Evolutionary conservation across 139 green algal genomes (phyloP), one percentile per base, ranked within the genome.

Genomic region (Chlamydomonas sphaeroides): DNA sequence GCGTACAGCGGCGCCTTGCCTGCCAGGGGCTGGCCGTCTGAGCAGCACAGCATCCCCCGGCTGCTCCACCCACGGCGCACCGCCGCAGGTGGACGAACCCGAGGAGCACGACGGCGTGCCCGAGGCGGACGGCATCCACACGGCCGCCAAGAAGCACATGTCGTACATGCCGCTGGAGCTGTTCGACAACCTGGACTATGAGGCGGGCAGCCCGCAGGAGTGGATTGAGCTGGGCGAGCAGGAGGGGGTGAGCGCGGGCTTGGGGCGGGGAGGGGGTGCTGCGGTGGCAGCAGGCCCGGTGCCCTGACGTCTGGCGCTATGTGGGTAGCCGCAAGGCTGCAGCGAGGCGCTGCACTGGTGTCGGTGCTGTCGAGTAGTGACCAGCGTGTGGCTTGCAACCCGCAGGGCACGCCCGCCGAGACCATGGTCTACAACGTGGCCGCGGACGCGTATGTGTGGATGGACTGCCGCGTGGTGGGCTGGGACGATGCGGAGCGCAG

Each of bases 161-260:
- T 42, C 61, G 33, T 91, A 89, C 73, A 89, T 91, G 84, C 87
- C 87, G 17, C 79, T 91, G 32, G 87, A 91, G 87, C 68, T 91
- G 33, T 91, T 91, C 72, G 87, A 91, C 74, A 84, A 91, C 59
- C 17, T 68, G 28, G 87, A 91, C 33, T 87, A 88, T 33, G 87
- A 91, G 49, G 11, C 26, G 21, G 23, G 78, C 68, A 70, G 51
- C 3, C 87, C 84, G 6, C 67, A 87, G 42, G 87, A 83, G 28
- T 88, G 87, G 83, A 61, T 90, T 7, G n/a, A 66, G 32, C 42
- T 84, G 33, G 79, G 79, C 1, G 49, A 17, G 35, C n/a, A 68
- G 26, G 0, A 68, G 5, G 73, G 79, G 74, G 85, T 86, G 57
- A 62, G 85, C 48, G 6, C 11, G 28, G 6, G 59, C 45, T 21